Percentiles rank a stretch among this genome's conserved stretches.
phyloP scores from a whole-genome alignment of 306 rosid genomes.

The Prunus mongolica region DNA sequence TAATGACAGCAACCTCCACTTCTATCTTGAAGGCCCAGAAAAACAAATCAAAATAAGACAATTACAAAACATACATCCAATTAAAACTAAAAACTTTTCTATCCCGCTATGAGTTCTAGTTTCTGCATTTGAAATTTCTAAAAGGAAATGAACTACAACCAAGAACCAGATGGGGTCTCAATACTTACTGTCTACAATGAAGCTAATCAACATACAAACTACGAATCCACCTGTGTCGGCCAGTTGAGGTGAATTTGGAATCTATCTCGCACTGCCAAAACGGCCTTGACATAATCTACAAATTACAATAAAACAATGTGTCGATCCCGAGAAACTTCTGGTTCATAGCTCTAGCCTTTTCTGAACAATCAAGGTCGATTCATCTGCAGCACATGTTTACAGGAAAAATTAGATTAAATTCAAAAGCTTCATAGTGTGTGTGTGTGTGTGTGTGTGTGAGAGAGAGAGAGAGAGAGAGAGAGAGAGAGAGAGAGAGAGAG shows the following conservation, averaged over 20 bases:
- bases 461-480: too few species aligned
- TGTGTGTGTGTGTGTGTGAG: too few species aligned
- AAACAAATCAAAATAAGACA: not conserved
- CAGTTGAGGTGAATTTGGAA: not conserved
- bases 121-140: not conserved
- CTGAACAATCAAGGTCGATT: conserved; percentile 41
- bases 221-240: not conserved
- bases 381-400: conserved; percentile 41
- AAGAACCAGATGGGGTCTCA: not conserved
- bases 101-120: not conserved
- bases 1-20: not conserved
- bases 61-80: not conserved
- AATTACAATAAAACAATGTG: not conserved
- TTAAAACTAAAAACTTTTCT: not conserved
- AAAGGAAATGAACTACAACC: not conserved
- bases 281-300: conserved; percentile 4
- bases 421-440: not conserved
- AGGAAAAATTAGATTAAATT: not conserved
- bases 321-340: conserved; percentile 14
- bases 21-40: not conserved
- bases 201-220: not conserved
- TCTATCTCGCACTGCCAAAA: not conserved
- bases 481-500: not conserved
- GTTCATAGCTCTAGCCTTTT: conserved; percentile 19
- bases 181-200: not conserved